Evolutionary conservation across 2,329 filamentous ascomycete species (phyloP).

Genomic region (Myriosclerotinia duriaeana): DNA sequence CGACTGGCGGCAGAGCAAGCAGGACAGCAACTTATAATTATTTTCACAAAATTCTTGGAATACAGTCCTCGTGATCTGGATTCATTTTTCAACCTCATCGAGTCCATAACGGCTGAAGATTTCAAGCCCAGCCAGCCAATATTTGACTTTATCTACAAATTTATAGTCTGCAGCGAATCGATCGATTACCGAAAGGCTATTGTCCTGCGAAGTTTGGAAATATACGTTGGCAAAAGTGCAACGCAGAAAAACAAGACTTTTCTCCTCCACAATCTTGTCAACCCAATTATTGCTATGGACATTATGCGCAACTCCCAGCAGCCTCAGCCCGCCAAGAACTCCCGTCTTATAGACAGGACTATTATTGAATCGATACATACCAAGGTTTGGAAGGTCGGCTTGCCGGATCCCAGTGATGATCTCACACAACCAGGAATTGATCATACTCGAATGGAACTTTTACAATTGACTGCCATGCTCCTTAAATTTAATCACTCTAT

Average conservation of each 20-base stretch:
- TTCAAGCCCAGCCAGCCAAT: slow-evolving; percentile 75
- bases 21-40: slow-evolving; percentile 79
- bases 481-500: slow-evolving; percentile 92
- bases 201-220: slow-evolving; percentile 80
- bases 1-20: slow-evolving; percentile 86
- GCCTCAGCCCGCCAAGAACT: slow-evolving; percentile 56
- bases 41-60: slow-evolving; percentile 78
- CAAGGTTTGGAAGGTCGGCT: slow-evolving; percentile 89
- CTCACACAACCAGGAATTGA: slow-evolving; percentile 83
- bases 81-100: slow-evolving; percentile 79
- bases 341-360: slow-evolving; percentile 77
- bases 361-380: slow-evolving; percentile 89
- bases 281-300: slow-evolving; percentile 90
- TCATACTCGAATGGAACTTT: slow-evolving; percentile 90
- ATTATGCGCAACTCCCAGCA: slow-evolving; percentile 76
- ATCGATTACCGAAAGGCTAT: slow-evolving; percentile 83
- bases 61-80: slow-evolving; percentile 76
- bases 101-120: slow-evolving; percentile 79
- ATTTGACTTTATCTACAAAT: slow-evolving; percentile 77
- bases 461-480: slow-evolving; percentile 91
- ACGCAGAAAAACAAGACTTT: slow-evolving; percentile 93
- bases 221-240: slow-evolving; percentile 75
- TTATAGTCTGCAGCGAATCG: slow-evolving; percentile 80
- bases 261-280: slow-evolving; percentile 85
- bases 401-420: slow-evolving; percentile 80